A percentile compares a stretch with the other conserved stretches of the same genome.
Conservation (phyloP, 257 asterid genomes). For the Osmanthus fragrans region DNA sequence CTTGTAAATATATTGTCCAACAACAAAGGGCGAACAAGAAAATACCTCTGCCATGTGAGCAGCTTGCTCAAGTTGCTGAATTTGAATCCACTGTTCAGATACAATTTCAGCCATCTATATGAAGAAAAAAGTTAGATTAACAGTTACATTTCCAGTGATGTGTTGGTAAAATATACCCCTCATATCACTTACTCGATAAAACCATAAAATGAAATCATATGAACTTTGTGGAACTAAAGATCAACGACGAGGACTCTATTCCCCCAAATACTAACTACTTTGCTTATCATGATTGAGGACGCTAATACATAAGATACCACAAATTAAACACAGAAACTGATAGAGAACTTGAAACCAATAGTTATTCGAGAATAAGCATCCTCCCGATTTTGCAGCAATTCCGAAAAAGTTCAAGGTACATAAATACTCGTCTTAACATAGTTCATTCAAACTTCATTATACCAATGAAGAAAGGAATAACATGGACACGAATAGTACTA, state of each 20-base stretch:
- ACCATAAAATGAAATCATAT: background rate
- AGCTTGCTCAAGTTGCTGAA: conserved; percentile 92
- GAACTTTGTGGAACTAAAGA: background rate
- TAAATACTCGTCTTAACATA: background rate
- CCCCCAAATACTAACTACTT: background rate
- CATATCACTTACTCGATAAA: background rate
- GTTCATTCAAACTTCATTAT: background rate
- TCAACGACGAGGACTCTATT: background rate
- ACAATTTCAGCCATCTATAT: conserved; percentile 62
- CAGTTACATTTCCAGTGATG: background rate
- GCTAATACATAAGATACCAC: background rate
- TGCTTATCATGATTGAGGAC: background rate
- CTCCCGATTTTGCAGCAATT: background rate
- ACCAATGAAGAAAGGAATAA: background rate
- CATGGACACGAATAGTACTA: background rate
- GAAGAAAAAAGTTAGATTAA: background rate
- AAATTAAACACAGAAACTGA: background rate
- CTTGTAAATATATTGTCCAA: conserved; percentile 12
- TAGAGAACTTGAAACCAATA: background rate
- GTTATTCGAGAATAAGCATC: background rate
- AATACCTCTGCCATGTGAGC: conserved; percentile 78
- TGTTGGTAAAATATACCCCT: background rate
- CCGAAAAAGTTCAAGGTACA: background rate
- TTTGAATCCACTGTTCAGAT: conserved; percentile 88
- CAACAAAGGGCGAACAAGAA: conserved; percentile 11